Conservation (phyloP, 805 yeast species). For the Wickerhamomyces alni region DNA sequence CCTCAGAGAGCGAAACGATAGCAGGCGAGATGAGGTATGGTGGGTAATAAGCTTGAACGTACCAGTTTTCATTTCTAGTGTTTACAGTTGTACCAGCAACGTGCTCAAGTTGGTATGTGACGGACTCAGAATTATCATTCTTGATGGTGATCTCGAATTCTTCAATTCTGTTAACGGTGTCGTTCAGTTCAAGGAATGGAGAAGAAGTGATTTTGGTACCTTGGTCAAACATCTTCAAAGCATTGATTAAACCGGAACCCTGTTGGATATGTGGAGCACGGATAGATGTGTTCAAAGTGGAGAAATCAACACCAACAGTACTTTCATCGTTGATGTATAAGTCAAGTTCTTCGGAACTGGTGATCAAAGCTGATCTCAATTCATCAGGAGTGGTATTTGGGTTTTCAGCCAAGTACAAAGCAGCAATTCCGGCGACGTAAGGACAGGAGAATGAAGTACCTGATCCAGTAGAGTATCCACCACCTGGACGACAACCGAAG, state of each 20-base stretch:
- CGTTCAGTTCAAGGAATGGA: constrained; percentile 9
- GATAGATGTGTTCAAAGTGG: constrained; percentile 3
- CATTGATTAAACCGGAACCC: constrained; percentile 14
- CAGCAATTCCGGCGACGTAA: constrained; percentile 14
- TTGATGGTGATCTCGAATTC: constrained; percentile 8
- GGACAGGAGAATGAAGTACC: constrained; percentile 15
- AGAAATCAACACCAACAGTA: constrained; percentile 1
- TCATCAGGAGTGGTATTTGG: constrained; percentile 5
- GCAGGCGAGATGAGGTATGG: constrained; percentile 4
- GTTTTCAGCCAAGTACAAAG: constrained; percentile 5
- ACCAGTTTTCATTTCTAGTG: constrained; percentile 3
- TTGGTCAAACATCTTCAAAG: constrained; percentile 7
- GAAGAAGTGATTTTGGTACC: constrained; percentile 5
- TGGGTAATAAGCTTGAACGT: constrained; percentile 5
- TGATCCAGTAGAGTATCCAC: constrained; percentile 5
- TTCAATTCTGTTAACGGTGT: constrained; percentile 10
- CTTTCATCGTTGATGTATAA: neutral
- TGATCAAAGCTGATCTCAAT: constrained; percentile 3
- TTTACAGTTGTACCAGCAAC: constrained; percentile 5
- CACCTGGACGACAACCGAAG: constrained; percentile 8
- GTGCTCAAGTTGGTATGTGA: constrained; percentile 7
- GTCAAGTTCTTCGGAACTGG: constrained; percentile 3
- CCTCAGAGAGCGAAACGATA: constrained; percentile 2
- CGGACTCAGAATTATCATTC: constrained; percentile 6
- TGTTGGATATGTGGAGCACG: constrained; percentile 10